These are phyloP conservation scores for Colletotrichum neosansevieriae DNA, from an alignment of 2,329 filamentous ascomycete genomes.

Conservation along the genomic window DNA sequence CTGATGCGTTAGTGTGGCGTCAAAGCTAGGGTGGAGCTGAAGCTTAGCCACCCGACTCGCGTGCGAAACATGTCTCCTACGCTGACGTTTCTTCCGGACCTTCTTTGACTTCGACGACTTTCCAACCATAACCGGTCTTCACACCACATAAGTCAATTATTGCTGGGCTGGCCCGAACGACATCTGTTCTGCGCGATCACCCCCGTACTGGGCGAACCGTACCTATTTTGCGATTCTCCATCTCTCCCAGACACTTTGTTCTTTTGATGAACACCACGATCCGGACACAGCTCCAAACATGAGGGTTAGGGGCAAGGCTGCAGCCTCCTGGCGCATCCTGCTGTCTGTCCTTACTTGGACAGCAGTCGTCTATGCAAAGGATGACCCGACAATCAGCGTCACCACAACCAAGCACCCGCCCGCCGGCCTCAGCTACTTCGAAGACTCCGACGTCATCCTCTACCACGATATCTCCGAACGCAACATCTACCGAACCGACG, in stretches of 20 bases:
- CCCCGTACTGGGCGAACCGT: conserved; percentile 16
- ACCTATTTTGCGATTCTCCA: background rate
- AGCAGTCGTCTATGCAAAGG: conserved; percentile 63
- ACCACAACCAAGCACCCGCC: conserved; percentile 77
- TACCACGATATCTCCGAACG: conserved; percentile 75
- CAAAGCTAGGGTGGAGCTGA: conserved; percentile 41
- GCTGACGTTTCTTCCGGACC: conserved; percentile 38
- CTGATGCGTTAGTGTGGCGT: conserved; percentile 40
- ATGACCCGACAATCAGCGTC: conserved; percentile 74
- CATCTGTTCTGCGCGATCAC: background rate
- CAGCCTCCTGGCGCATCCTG: conserved; percentile 62
- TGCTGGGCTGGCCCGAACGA: conserved; percentile 36
- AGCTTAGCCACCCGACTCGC: conserved; percentile 41
- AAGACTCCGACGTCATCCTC: conserved; percentile 85
- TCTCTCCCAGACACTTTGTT: conserved; percentile 12
- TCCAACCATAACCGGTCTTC: conserved; percentile 31
- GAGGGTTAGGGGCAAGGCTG: conserved; percentile 64
- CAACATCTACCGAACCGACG: conserved; percentile 80
- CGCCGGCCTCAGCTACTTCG: conserved; percentile 85
- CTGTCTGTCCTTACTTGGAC: conserved; percentile 61
- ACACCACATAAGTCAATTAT: conserved; percentile 28
- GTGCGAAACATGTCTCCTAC: conserved; percentile 41
- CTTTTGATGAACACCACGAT: conserved; percentile 58
- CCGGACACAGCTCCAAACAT: conserved; percentile 59
- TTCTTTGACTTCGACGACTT: conserved; percentile 33